phyloP scores from a whole-genome alignment of 768 basidiomycete genomes.

The Mrakia blollopis region DNA sequence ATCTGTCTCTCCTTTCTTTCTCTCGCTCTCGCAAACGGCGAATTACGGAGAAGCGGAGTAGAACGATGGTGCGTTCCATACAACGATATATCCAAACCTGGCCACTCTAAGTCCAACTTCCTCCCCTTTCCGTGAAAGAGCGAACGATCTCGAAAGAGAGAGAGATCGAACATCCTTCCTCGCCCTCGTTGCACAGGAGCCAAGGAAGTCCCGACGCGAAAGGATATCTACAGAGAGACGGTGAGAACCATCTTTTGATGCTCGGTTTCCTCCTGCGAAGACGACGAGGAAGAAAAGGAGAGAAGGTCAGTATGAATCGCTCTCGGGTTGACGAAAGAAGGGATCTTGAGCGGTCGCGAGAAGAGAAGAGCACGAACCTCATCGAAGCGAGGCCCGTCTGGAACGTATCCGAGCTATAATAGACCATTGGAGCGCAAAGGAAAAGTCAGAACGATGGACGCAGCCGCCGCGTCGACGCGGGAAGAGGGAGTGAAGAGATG shows the following conservation, averaged over 20 bases:
- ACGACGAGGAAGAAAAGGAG: neutral
- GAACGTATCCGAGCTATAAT: conserved; percentile 16
- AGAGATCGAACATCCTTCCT: neutral
- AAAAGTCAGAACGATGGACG: neutral
- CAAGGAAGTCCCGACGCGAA: too few relatives aligned
- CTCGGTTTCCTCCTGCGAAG: conserved; percentile 24
- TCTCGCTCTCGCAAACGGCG: neutral
- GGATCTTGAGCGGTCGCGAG: neutral
- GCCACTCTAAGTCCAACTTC: too few relatives aligned
- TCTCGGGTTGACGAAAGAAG: neutral
- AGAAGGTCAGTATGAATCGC: neutral
- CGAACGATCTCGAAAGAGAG: too few relatives aligned
- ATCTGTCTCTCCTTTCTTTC: neutral
- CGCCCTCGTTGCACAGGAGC: too few relatives aligned
- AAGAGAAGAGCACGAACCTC: conserved; percentile 13
- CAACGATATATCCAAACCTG: too few relatives aligned
- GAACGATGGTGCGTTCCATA: neutral
- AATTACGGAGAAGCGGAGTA: neutral
- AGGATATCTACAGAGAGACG: neutral
- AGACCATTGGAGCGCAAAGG: too few relatives aligned
- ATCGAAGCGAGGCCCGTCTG: conserved; percentile 17
- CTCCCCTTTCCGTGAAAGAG: too few relatives aligned
- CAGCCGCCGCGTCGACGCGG: neutral
- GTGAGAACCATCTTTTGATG: conserved; percentile 32
- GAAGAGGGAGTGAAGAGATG: too few relatives aligned